Evolutionary conservation across 2,329 filamentous ascomycete species (phyloP), one percentile per base, ranked within the genome.

Genomic region (Magnaporthiopsis rhizophila): DNA sequence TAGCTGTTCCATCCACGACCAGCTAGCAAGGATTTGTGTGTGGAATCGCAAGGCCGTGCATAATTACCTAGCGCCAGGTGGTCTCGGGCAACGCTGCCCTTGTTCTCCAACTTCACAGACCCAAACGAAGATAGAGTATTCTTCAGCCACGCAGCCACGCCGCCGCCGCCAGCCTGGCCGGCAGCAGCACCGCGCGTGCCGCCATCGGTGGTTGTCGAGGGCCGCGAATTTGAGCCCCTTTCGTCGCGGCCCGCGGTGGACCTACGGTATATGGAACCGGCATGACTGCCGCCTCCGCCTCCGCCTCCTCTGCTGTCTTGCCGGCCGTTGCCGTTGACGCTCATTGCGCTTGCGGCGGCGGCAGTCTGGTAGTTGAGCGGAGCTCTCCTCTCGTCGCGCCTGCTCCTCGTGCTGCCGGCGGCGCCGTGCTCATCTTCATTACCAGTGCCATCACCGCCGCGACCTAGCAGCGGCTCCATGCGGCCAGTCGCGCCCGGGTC

Each of bases 51-150:
- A 61, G 50, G 50, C 9, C 9, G 34, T 36, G 66, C 77, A 11
- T 53, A 53, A 53, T 53, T 77, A 93, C 90, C 90, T 61, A 95
- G 77, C 28, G 91, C 91, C 64, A 95, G 78, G 77, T 95, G 91
- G 75, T 95, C 91, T 71, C 91, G 81, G 13, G 91, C 91, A 56
- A 94, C 90, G 72, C 88, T 91, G 56, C 91, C 91, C 75, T 92
- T 94, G 72, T 95, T 95, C 75, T 95, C 91, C 66, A 95, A 76
- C 78, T 94, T 90, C 62, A 95, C 82, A 6, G 84, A 85, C 70
- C 79, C 80, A 63, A 88, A 81, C 9, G 73, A 76, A 30, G 80
- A 69, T 56, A 84, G 73, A 38, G 72, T 72, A 69, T 78, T 77
- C 81, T 87, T 86, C 58, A 74, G 68, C 66, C 74, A 73, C 65